Conservation (phyloP, 2,329 filamentous ascomycete genomes). For the Fusarium circinatum region DNA sequence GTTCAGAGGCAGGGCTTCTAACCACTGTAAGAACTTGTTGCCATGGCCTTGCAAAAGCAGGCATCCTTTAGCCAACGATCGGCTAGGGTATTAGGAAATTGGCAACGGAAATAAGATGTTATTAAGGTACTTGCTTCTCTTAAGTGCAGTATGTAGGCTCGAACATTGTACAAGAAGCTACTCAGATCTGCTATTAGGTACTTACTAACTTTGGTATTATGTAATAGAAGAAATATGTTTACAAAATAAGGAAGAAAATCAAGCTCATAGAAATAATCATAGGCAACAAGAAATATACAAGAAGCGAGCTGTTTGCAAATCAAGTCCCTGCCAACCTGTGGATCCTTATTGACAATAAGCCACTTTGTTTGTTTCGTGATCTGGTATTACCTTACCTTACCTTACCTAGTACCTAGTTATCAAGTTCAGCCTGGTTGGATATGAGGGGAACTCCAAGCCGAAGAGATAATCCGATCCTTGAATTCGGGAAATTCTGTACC, state of each 20-base stretch:
- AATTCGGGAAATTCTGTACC: slow-evolving; percentile 35
- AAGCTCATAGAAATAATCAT: background rate
- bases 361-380: background rate
- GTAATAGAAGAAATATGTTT: background rate
- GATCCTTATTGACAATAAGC: background rate
- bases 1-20: background rate
- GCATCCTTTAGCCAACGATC: background rate
- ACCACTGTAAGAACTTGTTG: too few species aligned
- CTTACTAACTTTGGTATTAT: background rate
- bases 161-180: background rate
- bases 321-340: background rate
- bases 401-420: too few species aligned
- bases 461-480: slow-evolving; percentile 43
- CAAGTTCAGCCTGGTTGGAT: background rate
- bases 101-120: background rate
- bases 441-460: slow-evolving; percentile 18
- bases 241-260: background rate
- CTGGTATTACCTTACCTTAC: background rate
- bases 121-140: background rate
- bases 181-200: background rate
- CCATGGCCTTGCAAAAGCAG: background rate
- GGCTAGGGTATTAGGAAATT: background rate
- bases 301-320: background rate
- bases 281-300: background rate
- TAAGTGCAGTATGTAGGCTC: background rate